phyloP scores from a whole-genome alignment of 2,329 filamentous ascomycete genomes.

The Ophiognomonia clavigignenti-juglandacearum region DNA sequence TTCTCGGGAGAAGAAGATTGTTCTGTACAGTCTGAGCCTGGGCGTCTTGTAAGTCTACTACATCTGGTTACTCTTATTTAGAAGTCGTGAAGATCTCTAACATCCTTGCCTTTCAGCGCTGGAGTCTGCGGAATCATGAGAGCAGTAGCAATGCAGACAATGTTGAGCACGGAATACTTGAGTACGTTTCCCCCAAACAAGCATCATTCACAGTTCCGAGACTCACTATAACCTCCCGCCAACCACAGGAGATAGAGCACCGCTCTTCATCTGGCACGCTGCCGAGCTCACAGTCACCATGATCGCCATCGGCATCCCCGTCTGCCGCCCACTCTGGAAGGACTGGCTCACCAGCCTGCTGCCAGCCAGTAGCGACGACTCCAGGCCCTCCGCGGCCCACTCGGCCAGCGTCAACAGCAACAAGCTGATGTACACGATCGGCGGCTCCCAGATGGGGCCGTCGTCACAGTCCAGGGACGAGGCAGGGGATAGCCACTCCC shows the following conservation, averaged over 20 bases:
- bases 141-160: conserved; percentile 1
- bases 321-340: conserved; percentile 7
- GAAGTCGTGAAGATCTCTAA: no score
- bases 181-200: background rate
- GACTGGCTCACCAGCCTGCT: background rate
- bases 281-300: conserved; percentile 8
- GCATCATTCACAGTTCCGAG: rapidly evolving
- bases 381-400: no score
- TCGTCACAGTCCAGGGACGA: no score
- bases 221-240: background rate
- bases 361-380: no score
- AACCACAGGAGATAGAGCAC: background rate
- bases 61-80: no score
- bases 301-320: conserved; percentile 4
- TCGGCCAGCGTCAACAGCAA: no score
- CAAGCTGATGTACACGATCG: no score
- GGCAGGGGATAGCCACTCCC: no score
- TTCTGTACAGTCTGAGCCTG: conserved; percentile 4
- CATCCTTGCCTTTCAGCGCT: no score
- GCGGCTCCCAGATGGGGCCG: no score
- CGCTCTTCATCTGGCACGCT: conserved; percentile 5
- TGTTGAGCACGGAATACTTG: conserved; percentile 3
- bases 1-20: background rate
- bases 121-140: conserved; percentile 6
- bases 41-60: conserved; percentile 8